Evolutionary conservation across 257 asterid species (phyloP).

Genomic region (Ballota nigra): DNA sequence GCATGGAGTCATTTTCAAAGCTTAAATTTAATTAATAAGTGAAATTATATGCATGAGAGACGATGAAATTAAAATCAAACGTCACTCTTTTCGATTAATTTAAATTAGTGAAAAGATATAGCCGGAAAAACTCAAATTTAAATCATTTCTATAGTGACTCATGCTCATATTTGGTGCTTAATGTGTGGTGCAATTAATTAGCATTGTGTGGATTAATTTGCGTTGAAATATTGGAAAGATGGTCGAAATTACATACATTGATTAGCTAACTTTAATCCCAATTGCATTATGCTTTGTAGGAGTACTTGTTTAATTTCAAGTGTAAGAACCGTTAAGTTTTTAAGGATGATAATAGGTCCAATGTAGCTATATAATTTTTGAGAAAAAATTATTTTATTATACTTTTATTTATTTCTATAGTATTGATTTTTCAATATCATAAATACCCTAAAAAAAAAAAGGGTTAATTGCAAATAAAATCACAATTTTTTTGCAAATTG

Average conservation of each 20-base stretch:
- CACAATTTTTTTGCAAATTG: too few species aligned
- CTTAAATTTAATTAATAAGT: neutral
- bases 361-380: too few species aligned
- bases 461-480: too few species aligned
- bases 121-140: too few species aligned
- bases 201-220: neutral
- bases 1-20: slow-evolving; percentile 21
- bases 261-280: neutral
- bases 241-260: neutral
- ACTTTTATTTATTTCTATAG: too few species aligned
- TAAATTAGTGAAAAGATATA: neutral
- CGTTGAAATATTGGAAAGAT: neutral
- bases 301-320: neutral
- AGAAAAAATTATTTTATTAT: too few species aligned
- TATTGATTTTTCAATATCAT: too few species aligned
- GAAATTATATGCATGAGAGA: neutral
- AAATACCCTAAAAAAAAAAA: too few species aligned
- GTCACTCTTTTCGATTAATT: neutral
- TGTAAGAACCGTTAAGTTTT: neutral
- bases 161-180: neutral
- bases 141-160: neutral
- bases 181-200: neutral
- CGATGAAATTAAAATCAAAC: neutral
- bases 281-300: neutral
- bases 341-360: neutral